phyloP scores from a whole-genome alignment of 2,329 filamentous ascomycete genomes.

The Tolypocladium cylindrosporum region DNA sequence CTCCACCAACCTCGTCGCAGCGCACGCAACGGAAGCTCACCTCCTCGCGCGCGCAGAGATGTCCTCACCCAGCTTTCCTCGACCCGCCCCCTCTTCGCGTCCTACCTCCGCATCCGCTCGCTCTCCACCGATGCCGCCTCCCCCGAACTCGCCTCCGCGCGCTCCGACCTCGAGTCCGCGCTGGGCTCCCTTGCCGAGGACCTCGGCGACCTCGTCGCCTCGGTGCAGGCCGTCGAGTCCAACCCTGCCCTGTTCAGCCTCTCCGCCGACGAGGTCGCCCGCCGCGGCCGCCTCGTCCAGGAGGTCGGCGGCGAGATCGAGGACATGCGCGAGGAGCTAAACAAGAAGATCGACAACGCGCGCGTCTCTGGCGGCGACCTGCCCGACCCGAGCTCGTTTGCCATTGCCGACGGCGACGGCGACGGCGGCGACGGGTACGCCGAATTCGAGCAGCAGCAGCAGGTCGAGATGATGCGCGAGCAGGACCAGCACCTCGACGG shows the following conservation, averaged over 20 bases:
- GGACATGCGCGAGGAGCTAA: constrained; percentile 77
- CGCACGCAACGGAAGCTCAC: neutral
- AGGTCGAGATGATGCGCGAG: constrained; percentile 84
- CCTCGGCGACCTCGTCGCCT: constrained; percentile 77
- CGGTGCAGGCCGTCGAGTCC: constrained; percentile 77
- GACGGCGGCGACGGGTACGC: constrained; percentile 56
- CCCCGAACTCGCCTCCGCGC: constrained; percentile 75
- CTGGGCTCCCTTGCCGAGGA: constrained; percentile 68
- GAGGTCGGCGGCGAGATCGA: constrained; percentile 86
- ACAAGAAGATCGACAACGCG: constrained; percentile 39
- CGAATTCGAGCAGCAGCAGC: constrained; percentile 83
- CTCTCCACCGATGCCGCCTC: constrained; percentile 62
- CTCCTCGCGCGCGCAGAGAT: constrained; percentile 48
- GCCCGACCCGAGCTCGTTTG: constrained; percentile 44
- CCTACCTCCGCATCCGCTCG: constrained; percentile 90
- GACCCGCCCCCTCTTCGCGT: constrained; percentile 80
- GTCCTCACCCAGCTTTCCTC: constrained; percentile 73
- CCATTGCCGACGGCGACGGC: constrained; percentile 37
- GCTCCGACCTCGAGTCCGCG: constrained; percentile 55
- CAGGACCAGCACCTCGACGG: constrained; percentile 90
- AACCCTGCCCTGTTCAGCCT: constrained; percentile 84
- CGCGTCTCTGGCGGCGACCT: constrained; percentile 30
- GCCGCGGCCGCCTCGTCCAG: constrained; percentile 71
- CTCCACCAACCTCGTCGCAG: constrained; percentile 1
- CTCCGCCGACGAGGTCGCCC: constrained; percentile 68